A percentile compares a stretch with the other conserved stretches of the same genome.
Conservation (phyloP, 2,329 filamentous ascomycete genomes). For the Drechslerella stenobrocha region DNA sequence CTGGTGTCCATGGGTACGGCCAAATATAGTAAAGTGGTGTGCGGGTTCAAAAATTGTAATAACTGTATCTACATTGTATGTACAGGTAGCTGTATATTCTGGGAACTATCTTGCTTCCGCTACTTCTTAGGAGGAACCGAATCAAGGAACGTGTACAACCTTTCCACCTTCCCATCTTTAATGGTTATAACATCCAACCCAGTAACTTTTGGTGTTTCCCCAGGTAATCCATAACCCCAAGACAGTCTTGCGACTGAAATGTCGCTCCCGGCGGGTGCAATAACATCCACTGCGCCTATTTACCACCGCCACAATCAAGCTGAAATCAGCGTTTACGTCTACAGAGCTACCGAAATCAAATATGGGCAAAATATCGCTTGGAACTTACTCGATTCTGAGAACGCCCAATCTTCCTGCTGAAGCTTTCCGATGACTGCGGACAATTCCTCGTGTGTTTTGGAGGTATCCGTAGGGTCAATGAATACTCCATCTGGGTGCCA, state of each 20-base stretch:
- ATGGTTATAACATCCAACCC: constrained; percentile 29
- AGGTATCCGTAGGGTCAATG: constrained; percentile 8
- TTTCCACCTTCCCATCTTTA: constrained; percentile 34
- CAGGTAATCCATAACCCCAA: constrained; percentile 24
- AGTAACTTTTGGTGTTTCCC: constrained; percentile 17
- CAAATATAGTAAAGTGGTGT: background rate
- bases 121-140: background rate
- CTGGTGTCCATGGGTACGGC: too few species aligned
- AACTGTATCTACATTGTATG: background rate
- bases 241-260: constrained; percentile 17
- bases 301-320: too few species aligned
- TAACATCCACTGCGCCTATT: constrained; percentile 20
- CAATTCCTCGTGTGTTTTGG: constrained; percentile 16
- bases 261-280: constrained; percentile 14
- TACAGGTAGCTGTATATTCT: too few species aligned
- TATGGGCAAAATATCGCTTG: background rate
- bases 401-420: constrained; percentile 24
- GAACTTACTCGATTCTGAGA: constrained; percentile 16
- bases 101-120: too few species aligned
- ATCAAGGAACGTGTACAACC: constrained; percentile 33
- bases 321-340: too few species aligned
- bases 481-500: constrained; percentile 27
- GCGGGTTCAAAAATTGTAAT: background rate
- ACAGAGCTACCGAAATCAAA: too few species aligned
- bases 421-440: constrained; percentile 10